Evolutionary conservation across 116 monocot genomes (phyloP), one percentile per base, ranked within the genome.

Genomic region (Phalaenopsis hybrid): DNA sequence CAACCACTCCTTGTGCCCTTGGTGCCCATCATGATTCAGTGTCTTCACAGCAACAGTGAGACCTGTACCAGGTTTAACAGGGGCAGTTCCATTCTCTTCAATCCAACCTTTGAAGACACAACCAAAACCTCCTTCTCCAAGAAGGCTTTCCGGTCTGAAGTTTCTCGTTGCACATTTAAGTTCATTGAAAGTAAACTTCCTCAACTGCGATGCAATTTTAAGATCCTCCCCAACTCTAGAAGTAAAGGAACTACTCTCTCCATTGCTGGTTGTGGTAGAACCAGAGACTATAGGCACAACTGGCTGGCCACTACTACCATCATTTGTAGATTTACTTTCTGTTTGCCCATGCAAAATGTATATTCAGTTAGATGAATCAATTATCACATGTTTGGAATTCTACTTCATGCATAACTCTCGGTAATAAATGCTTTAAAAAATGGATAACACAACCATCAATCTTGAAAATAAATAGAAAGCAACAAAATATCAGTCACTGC

Each of bases 41-140:
- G 85, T 88, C 76, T 85, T 88, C 52, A 88, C 88, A 49, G 88
- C 88, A 44, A 88, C 88, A 17, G 88, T 88, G n/a, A 85, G 58
- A 3, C 88, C 88, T 33, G 88, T 88, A 51, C 88, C 88, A 61
- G 88, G 88, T 85, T 88, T 88, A 13, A 85, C 81, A 79, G 88
- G 88, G 43, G 85, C 83, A 34, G 88, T 88, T 80, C 88, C 88
- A 83, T 88, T 85, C 80, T 88, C 88, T 63, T 88, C 88, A 43
- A 88, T 88, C 85, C 88, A 88, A 10, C 88, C 88, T 81, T 88
- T 88, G 23, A 88, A 88, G 31, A 88, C 88, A 88, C 85, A 88
- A 33, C 88, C 88, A 85, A 88, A 88, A 18, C 88, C 88, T 74
- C 88, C 88, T 80, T 88, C 88, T 41, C 88, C 88, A n/a, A 88